phyloP scores from a whole-genome alignment of 352 stramenopile genomes.

The Phytopythium helicoides region DNA sequence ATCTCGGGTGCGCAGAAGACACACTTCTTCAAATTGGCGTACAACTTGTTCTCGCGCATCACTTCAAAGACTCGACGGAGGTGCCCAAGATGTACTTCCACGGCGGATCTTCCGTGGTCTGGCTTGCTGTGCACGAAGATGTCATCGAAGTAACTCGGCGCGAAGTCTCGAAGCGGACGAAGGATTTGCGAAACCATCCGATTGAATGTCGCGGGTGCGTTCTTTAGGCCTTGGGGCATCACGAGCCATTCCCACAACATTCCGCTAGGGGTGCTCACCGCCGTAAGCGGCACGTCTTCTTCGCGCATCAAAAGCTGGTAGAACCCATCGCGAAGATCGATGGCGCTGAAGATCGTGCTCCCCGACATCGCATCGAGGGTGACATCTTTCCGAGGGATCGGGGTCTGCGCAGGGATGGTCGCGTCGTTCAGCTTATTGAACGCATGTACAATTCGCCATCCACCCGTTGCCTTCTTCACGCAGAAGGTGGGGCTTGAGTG shows the following conservation, averaged over 20 bases:
- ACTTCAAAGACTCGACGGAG: conserved; percentile 15
- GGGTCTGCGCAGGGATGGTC: conserved; percentile 25
- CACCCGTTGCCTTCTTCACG: too few relatives aligned
- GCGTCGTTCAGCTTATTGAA: conserved; percentile 33
- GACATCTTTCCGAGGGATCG: conserved; percentile 26
- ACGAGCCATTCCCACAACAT: too few relatives aligned
- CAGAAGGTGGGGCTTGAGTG: too few relatives aligned
- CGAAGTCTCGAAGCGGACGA: conserved; percentile 5
- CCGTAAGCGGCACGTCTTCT: conserved; percentile 13
- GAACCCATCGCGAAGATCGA: conserved; percentile 29
- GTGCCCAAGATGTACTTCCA: conserved; percentile 18
- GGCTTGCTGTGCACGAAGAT: conserved; percentile 24
- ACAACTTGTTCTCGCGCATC: conserved; percentile 20
- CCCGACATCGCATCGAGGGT: conserved; percentile 17
- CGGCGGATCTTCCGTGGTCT: conserved; percentile 1
- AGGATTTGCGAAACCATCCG: conserved; percentile 10
- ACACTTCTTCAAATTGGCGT: too few relatives aligned
- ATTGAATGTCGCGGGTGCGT: conserved; percentile 26
- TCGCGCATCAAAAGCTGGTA: conserved; percentile 26
- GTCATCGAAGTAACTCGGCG: conserved; percentile 23
- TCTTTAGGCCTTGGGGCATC: too few relatives aligned
- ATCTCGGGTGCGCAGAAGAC: conserved; percentile 22
- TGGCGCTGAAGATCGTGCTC: conserved; percentile 24
- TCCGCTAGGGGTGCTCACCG: conserved; percentile 20
- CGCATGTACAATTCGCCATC: conserved; percentile 27